Base-by-base conservation (phyloP, 768 basidiomycete species). In the Collybia sordida region DNA sequence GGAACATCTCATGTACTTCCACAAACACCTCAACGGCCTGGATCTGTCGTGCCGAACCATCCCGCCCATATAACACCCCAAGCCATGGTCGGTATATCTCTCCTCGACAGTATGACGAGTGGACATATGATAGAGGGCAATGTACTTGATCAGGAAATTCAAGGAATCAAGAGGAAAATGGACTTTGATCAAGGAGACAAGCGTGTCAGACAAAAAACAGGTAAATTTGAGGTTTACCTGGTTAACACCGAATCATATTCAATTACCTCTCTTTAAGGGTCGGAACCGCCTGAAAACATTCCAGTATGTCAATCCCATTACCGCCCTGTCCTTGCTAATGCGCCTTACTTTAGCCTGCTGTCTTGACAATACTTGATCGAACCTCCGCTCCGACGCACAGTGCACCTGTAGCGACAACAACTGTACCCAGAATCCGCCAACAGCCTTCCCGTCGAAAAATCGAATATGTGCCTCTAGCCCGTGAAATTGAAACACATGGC, bases 391-490 rank as follows among this genome's bases (percentile, higher is more conserved):
- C 56, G 46, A 61, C 59, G 50, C 47, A 59, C 49, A 57, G 37
- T 25, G 41, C 53, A 49, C 49, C 61, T 42, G 61, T 54, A 36
- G 36, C 59, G 47, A 61, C 67, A 28, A 68, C 63, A 51, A 58
- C 64, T 37, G 47, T 63, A 39, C 59, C 66, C 37, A 71, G 72
- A 53, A 59, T 75, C 27, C 77, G 72, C 43, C 69, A 72, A 46
- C 81, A 78, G 64, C 70, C 80, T 46, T 76, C 82, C 27, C 80
- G 88, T 50, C 84, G 88, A 55, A 94, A 89, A 70, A 87, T 97
- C 56, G 90, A 93, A 70, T 97, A 95, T 64, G 74, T 88, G 24
- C 94, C 94, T 0, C 72, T 91, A 15, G 82, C 80, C 8, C 86
- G 90, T 14, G 87, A 88, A 54, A 64, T 88, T 39, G 82, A 88